Evolutionary conservation across 345 rosid species (phyloP).

Genomic region (Linum lewisii): DNA sequence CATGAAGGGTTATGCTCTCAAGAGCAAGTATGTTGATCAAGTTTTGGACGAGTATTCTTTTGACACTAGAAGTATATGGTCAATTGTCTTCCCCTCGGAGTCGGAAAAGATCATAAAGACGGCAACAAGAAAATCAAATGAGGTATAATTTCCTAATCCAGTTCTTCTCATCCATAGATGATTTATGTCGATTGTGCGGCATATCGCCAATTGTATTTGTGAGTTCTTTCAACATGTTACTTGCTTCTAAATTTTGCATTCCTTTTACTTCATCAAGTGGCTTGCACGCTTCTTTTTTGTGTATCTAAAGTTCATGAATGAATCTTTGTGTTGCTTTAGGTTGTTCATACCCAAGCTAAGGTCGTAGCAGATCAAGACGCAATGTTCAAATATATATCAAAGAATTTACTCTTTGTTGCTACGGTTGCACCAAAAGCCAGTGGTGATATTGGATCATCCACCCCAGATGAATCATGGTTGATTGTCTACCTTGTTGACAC

Average conservation of each 20-base stretch:
- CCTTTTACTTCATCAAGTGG: no score
- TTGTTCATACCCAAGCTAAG: conserved; percentile 97
- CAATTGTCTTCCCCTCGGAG: conserved; percentile 75
- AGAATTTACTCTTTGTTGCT: conserved; percentile 77
- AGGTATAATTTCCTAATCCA: conserved; percentile 36
- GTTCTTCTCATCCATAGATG: not conserved
- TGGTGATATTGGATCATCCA: conserved; percentile 76
- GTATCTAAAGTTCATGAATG: no score
- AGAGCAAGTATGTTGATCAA: conserved; percentile 46
- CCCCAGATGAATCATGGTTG: conserved; percentile 81
- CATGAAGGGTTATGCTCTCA: conserved; percentile 70
- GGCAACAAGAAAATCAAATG: conserved; percentile 58
- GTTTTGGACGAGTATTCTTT: conserved; percentile 68
- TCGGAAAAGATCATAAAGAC: conserved; percentile 80
- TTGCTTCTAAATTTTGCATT: no score
- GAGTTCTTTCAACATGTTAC: no score
- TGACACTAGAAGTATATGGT: conserved; percentile 73
- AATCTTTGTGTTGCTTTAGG: conserved; percentile 34
- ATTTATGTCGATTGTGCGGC: not conserved
- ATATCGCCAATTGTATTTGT: no score
- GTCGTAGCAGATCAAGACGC: conserved; percentile 75
- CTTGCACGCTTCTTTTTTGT: no score
- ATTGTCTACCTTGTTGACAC: conserved; percentile 85
- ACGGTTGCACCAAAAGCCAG: conserved; percentile 83
- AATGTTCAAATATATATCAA: conserved; percentile 84